These are phyloP conservation scores for Camellia oleifera DNA, from an alignment of 179 eudicot species.

Conservation along the genomic window DNA sequence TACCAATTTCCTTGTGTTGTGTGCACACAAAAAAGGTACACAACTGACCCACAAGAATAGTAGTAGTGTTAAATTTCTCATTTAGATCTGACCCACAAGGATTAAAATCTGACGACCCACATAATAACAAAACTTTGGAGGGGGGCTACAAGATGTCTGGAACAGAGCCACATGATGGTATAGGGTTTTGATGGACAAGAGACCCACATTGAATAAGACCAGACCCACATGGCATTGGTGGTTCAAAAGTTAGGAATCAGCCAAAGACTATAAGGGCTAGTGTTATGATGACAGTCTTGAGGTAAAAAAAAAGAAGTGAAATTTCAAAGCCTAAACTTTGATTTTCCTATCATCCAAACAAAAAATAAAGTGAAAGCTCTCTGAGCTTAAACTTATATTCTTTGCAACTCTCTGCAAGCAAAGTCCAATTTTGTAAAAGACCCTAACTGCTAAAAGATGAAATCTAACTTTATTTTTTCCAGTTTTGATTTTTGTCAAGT, in stretches of 20 bases:
- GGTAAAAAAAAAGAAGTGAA: constrained; percentile 9
- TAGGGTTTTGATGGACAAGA: background rate
- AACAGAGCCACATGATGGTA: constrained; percentile 6
- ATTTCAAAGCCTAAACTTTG: constrained; percentile 19
- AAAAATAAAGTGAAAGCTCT: constrained; percentile 18
- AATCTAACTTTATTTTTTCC: constrained; percentile 2
- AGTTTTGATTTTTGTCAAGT: background rate
- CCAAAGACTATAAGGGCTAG: constrained; percentile 9
- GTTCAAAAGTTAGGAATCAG: constrained; percentile 18
- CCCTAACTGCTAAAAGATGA: constrained; percentile 14
- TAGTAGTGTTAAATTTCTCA: background rate
- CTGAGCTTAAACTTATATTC: constrained; percentile 13
- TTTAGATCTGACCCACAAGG: background rate
- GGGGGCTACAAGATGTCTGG: background rate
- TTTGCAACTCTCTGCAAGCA: constrained; percentile 35
- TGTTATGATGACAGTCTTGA: constrained; percentile 22
- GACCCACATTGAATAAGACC: constrained; percentile 17
- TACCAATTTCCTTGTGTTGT: background rate
- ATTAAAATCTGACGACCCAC: no score
- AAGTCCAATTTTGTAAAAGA: constrained; percentile 20
- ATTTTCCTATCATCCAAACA: constrained; percentile 11
- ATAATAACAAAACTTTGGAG: background rate
- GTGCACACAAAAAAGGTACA: background rate
- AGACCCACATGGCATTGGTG: constrained; percentile 17
- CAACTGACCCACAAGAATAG: background rate